A percentile compares a stretch with the other conserved stretches of the same genome.
Conservation (phyloP, 2,329 filamentous ascomycete genomes). For the Colletotrichum falcatum region DNA sequence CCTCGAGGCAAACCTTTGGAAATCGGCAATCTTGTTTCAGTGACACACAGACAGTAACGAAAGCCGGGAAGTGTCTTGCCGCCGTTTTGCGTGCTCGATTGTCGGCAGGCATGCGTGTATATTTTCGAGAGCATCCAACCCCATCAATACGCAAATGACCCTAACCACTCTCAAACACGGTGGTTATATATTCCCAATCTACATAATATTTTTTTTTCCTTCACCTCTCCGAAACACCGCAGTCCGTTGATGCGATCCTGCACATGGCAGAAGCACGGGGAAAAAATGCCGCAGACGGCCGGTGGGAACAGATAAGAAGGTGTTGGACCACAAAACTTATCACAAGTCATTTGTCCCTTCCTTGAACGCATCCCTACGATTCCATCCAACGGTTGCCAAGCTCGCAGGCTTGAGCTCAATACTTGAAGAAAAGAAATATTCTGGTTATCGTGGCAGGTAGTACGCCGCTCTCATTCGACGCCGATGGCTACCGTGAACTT, state of each 20-base stretch:
- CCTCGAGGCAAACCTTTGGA: slow-evolving; percentile 1
- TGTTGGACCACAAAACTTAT: slow-evolving; percentile 11
- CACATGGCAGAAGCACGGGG: neutral
- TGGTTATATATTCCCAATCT: neutral
- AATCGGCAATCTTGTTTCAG: neutral
- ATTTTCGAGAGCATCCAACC: neutral
- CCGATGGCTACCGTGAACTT: neutral
- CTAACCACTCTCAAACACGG: too few species aligned
- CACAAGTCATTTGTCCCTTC: slow-evolving; percentile 28
- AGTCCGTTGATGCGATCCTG: neutral
- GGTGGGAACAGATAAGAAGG: neutral
- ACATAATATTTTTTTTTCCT: too few species aligned
- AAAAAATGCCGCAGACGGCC: neutral
- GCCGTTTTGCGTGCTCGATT: neutral
- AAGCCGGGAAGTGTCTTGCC: neutral
- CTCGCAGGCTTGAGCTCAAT: neutral
- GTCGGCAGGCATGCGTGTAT: neutral
- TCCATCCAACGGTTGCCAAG: slow-evolving; percentile 5
- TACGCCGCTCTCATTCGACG: neutral
- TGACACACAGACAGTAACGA: neutral
- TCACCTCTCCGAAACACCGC: neutral
- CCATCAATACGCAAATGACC: too few species aligned
- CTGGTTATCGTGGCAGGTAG: neutral
- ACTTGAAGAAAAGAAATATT: slow-evolving; percentile 17
- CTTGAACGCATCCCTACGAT: neutral